Conservation (phyloP, 441 rosid species). For the Theobroma grandiflorum region DNA sequence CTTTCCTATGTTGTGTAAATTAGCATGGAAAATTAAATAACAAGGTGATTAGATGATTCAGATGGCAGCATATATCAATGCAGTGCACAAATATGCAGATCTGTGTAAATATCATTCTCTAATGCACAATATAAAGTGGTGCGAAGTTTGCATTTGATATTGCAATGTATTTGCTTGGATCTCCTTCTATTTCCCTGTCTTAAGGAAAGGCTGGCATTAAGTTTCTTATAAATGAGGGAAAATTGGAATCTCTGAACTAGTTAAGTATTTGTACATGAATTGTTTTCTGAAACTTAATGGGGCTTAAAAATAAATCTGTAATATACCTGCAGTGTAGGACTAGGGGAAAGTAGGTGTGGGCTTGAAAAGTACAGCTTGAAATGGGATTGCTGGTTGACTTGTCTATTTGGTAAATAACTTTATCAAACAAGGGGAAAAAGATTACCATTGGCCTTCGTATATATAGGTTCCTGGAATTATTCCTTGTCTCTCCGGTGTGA, state of each 20-base stretch:
- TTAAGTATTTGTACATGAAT: not conserved
- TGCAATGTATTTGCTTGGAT: conserved; percentile 10
- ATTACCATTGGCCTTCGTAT: not conserved
- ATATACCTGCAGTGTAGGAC: not conserved
- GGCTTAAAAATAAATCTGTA: not conserved
- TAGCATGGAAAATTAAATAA: not conserved
- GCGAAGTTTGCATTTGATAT: not conserved
- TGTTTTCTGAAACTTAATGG: not conserved
- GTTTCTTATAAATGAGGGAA: not conserved
- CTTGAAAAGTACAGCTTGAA: not conserved
- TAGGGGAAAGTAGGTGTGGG: not conserved
- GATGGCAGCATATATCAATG: not conserved
- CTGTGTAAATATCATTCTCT: not conserved
- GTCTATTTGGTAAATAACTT: not conserved
- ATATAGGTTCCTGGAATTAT: not conserved
- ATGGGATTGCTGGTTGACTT: conserved; percentile 11
- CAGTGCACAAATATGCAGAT: not conserved
- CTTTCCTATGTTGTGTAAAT: not conserved
- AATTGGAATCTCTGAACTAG: not conserved
- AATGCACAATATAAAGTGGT: not conserved
- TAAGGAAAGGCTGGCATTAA: not conserved
- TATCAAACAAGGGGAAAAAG: not conserved
- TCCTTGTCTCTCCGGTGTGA: not conserved
- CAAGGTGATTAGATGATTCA: not conserved
- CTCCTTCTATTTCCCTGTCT: not conserved